These are phyloP conservation scores for Aquilaria agallochum DNA, from an alignment of 441 rosid species.

Conservation along the genomic window DNA sequence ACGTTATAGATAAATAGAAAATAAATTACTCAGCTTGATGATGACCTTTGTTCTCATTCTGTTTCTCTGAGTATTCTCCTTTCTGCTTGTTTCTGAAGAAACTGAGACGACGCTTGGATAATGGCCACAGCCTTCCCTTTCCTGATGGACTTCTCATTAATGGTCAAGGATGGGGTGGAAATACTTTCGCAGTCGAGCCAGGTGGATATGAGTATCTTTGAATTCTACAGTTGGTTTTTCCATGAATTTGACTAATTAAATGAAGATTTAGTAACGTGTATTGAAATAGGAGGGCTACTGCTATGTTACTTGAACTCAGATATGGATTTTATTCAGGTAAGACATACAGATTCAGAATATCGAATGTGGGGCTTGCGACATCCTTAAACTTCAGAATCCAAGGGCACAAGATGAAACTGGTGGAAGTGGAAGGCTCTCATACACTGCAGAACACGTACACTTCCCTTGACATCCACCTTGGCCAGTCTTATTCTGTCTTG, in stretches of 20 bases:
- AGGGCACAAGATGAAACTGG: conserved; percentile 60
- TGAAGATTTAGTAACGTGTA: too few relatives aligned
- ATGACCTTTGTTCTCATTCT: not conserved
- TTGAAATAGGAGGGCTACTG: too few relatives aligned
- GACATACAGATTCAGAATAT: conserved; percentile 65
- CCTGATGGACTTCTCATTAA: conserved; percentile 71
- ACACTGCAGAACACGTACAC: conserved; percentile 52
- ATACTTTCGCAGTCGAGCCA: conserved; percentile 53
- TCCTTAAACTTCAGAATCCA: conserved; percentile 59
- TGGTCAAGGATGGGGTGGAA: conserved; percentile 71
- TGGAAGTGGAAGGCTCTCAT: conserved; percentile 74
- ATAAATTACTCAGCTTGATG: too few relatives aligned
- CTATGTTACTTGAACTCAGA: too few relatives aligned
- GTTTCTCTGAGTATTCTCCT: not conserved
- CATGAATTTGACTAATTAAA: too few relatives aligned
- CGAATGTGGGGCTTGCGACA: conserved; percentile 57
- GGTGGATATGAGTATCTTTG: conserved; percentile 19
- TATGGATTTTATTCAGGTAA: conserved; percentile 18
- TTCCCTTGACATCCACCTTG: conserved; percentile 60
- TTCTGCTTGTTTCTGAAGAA: conserved; percentile 19
- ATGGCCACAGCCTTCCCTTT: conserved; percentile 39
- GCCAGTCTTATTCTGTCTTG: conserved; percentile 61
- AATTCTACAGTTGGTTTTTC: too few relatives aligned
- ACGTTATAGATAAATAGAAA: too few relatives aligned
- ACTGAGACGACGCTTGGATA: conserved; percentile 45